Base-by-base conservation (phyloP, 2,329 filamentous ascomycete species). In the Colletotrichum cereale region DNA sequence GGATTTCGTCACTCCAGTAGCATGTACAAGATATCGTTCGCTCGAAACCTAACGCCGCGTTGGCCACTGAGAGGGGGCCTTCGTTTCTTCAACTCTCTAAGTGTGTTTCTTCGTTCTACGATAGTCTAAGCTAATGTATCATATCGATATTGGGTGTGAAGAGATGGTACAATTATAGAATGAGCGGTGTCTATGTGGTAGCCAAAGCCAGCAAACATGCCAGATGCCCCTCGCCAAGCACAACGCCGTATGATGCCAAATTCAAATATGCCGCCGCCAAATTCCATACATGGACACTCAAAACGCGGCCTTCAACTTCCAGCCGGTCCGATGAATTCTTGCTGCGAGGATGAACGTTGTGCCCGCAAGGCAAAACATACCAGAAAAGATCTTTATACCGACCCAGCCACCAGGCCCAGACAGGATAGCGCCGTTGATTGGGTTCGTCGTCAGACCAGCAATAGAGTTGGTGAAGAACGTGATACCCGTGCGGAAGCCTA, bases 381-480 rank as follows among this genome's bases (percentile, higher is more conserved):
- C 81, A 0, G 77, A 73, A 62, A 84, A 84, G 4, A 83, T 71
- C 74, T 84, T 84, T 44, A 82, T 75, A 3, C 79, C 80, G 0
- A 77, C 56, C 77, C 79, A 83, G 7, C 78, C 78, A 5, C 76
- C 69, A 0, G 76, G 71, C 1, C 56, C 71, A 0, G 78, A 74
- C 2, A 83, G 61, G 56, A 84, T 82, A 0, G 84, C 83, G 0
- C 89, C 88, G 0, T 82, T 86, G 73, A 91, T 89, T 0, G 89
- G 89, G 66, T 83, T 87, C 0, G 88, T 86, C 2, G 86, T 85
- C 21, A 92, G 79, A 2, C 88, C 88, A 0, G 86, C 86, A 44
- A 92, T 79, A 2, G 86, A 85, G 21, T 86, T 81, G n/a, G 88
- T 78, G 3, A 86, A 84, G 75, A 90, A 91, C 5, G 80, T 73